Percentiles rank a stretch among this genome's conserved stretches.
phyloP scores from a whole-genome alignment of 2,329 filamentous ascomycete genomes.

The Stachybotrys chlorohalonatus region DNA sequence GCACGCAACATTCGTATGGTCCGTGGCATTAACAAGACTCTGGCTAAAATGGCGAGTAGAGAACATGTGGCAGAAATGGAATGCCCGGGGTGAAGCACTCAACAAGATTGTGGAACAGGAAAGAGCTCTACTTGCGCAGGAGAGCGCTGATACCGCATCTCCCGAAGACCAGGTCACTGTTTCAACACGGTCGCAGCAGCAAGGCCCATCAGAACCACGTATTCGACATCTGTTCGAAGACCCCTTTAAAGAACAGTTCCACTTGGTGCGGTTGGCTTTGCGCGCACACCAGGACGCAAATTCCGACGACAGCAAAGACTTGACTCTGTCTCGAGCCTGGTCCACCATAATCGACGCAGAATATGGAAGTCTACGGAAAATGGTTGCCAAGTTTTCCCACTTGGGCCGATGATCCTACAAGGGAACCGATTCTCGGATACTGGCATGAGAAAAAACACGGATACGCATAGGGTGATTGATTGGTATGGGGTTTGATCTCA shows the following conservation, averaged over 20 bases:
- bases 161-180: background rate
- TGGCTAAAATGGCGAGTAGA: constrained; percentile 23
- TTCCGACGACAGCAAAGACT: constrained; percentile 2
- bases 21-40: constrained; percentile 17
- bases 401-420: no score
- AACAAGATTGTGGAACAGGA: constrained; percentile 30
- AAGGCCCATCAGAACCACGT: background rate
- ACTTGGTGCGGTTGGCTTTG: background rate
- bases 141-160: constrained; percentile 4
- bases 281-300: background rate
- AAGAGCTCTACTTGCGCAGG: constrained; percentile 15
- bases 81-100: constrained; percentile 31
- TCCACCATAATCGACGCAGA: background rate
- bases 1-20: constrained; percentile 18
- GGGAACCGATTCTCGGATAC: background rate
- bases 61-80: constrained; percentile 24
- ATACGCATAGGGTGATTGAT: no score
- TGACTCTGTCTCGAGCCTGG: constrained; percentile 8
- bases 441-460: no score
- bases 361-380: background rate
- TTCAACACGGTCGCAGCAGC: background rate
- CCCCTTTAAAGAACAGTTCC: background rate
- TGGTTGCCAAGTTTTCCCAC: background rate
- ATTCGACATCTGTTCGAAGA: background rate
- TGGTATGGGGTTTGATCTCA: no score